Base-by-base conservation (phyloP, 2,329 filamentous ascomycete genomes). In the Aspergillus sp. region DNA sequence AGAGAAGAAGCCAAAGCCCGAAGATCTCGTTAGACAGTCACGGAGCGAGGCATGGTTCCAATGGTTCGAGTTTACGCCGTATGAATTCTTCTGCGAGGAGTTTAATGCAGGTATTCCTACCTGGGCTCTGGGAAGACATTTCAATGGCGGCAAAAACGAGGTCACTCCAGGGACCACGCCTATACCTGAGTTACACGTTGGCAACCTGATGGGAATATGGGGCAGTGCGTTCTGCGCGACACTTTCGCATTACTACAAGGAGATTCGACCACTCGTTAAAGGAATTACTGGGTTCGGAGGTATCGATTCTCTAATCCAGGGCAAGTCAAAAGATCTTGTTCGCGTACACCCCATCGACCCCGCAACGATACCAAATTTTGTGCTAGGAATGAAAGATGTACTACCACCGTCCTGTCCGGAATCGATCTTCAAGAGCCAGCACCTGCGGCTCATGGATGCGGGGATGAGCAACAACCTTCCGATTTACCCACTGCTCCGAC, bases 391-490 rank as follows among this genome's bases (percentile, higher is more conserved):
- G 87, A 83, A 89, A 65, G 87, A 85, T 12, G 81, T 85, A 59
- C 80, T 99, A 6, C 89, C 91, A 0, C 75, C 84, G 1, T 90
- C 90, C 0, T 89, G 89, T n/a, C 92, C 95, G 0, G 84, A 88
- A 32, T 91, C 85, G 57, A 85, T 96, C 39, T 87, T 90, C 66
- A 80, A 85, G 17, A 82, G 81, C 13, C 81, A 87, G 44, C 89
- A 96, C 71, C 81, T 93, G 17, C 88, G 90, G 62, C 82, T 93
- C 15, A 98, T 97, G 93, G 95, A 99, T 73, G 93, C 95, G 2
- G 95, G 95, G 50, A 99, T 99, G 95, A 96, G 90, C 63, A 98
- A 99, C 72, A 99, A 99, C 69, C 81, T 99, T 8, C 95, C 95
- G 2, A 93, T 98, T 42, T 99, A 99, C 71, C 95, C 95, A 0